Evolutionary conservation across 108 stramenopile genomes (phyloP).

Genomic region (Skeletonema marinoi): DNA sequence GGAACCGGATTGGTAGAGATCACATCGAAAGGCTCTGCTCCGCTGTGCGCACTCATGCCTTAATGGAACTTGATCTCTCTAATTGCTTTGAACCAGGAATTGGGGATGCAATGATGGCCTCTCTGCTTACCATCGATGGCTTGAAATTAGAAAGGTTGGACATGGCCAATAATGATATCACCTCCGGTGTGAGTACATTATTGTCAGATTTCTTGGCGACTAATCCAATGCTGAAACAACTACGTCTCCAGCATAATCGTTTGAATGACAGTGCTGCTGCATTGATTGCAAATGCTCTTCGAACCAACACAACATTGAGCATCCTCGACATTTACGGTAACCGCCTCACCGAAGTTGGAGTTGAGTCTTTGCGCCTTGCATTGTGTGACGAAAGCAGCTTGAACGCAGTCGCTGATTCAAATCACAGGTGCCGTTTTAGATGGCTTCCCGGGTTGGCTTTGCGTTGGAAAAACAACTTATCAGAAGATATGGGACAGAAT

Average conservation of each 20-base stretch:
- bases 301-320: neutral
- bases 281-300: slow-evolving; percentile 1
- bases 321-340: neutral
- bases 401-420: slow-evolving; percentile 2
- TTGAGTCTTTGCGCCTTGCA: neutral
- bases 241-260: neutral
- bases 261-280: neutral
- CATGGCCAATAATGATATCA: neutral
- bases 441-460: too few relatives aligned
- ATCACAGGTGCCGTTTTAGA: neutral
- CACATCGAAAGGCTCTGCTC: too few relatives aligned
- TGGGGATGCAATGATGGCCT: neutral
- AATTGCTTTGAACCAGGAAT: neutral
- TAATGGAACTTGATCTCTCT: neutral
- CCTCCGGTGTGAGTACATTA: too few relatives aligned
- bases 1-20: too few relatives aligned
- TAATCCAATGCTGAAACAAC: neutral
- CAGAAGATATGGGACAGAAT: neutral
- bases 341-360: neutral
- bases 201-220: slow-evolving; percentile 3
- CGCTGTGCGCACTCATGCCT: too few relatives aligned
- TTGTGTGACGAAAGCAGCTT: neutral
- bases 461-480: too few relatives aligned
- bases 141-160: neutral
- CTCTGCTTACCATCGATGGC: neutral